Conservation (phyloP, 495 filamentous ascomycete species). For the Cetradonia linearis region DNA sequence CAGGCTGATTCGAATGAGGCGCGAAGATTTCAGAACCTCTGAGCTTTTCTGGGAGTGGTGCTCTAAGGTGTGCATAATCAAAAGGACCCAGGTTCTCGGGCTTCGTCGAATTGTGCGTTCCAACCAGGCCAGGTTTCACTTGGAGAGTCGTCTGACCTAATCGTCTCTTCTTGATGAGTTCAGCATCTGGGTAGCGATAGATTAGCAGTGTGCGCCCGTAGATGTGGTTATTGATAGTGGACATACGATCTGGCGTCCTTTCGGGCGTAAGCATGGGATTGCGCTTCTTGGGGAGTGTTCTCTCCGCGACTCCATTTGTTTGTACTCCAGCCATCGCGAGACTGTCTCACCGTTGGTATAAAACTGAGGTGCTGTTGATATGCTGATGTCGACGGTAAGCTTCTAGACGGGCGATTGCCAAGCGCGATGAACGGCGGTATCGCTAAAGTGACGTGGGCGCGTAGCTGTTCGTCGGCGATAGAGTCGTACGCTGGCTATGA, state of each 20-base stretch:
- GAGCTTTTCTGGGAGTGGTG: conserved; percentile 79
- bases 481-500: conserved; percentile 10
- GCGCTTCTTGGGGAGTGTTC: conserved; percentile 55
- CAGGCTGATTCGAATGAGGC: conserved; percentile 35
- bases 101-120: conserved; percentile 55
- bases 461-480: conserved; percentile 3
- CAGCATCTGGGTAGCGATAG: conserved; percentile 24
- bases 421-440: conserved; percentile 8
- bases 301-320: conserved; percentile 44
- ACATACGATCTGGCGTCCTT: conserved; percentile 52
- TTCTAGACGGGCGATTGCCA: conserved; percentile 12
- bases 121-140: conserved; percentile 60
- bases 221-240: background rate
- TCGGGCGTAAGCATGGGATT: conserved; percentile 74
- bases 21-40: conserved; percentile 84
- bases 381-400: conserved; percentile 14
- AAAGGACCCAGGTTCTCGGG: conserved; percentile 68
- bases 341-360: background rate
- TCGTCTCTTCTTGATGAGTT: conserved; percentile 74
- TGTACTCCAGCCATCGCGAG: conserved; percentile 26
- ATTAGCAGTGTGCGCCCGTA: conserved; percentile 23
- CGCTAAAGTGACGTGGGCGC: background rate
- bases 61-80: conserved; percentile 91
- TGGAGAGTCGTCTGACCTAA: conserved; percentile 84
- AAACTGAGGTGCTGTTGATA: background rate